These are phyloP conservation scores for Tricholomella constricta DNA, from an alignment of 768 basidiomycete species.

Conservation along the genomic window DNA sequence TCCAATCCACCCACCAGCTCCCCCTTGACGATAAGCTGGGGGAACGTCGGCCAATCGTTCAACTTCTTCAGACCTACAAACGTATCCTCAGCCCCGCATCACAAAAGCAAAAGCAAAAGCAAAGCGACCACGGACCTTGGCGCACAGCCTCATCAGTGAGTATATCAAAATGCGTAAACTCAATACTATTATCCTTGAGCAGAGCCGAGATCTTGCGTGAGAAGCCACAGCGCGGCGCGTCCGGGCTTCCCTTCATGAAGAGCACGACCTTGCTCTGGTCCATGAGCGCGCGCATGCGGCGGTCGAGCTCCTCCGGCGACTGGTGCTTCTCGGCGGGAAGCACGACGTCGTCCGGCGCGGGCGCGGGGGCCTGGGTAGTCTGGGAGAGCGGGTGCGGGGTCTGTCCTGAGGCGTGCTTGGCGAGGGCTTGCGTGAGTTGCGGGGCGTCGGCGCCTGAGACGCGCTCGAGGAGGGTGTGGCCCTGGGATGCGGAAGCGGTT, in stretches of 20 bases:
- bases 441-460: conserved; percentile 80
- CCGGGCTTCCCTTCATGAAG: conserved; percentile 90
- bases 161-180: conserved; percentile 83
- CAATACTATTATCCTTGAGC: conserved; percentile 61
- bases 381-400: conserved; percentile 46
- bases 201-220: conserved; percentile 73
- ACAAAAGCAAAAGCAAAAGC: background rate
- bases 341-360: conserved; percentile 23
- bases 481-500: conserved; percentile 45
- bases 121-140: conserved; percentile 54
- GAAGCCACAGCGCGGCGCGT: conserved; percentile 82
- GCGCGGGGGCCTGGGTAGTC: conserved; percentile 45
- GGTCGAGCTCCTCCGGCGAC: conserved; percentile 64
- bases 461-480: conserved; percentile 80
- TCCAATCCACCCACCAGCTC: conserved; percentile 96
- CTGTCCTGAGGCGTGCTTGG: conserved; percentile 50
- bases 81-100: background rate
- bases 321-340: conserved; percentile 38
- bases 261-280: conserved; percentile 74
- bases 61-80: conserved; percentile 70
- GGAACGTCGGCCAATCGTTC: conserved; percentile 92
- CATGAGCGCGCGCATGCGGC: conserved; percentile 74
- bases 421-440: conserved; percentile 61
- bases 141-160: conserved; percentile 78
- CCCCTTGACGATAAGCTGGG: conserved; percentile 84